Conservation (phyloP, 2,329 filamentous ascomycete species). For the Aspergillaceae sp. region DNA sequence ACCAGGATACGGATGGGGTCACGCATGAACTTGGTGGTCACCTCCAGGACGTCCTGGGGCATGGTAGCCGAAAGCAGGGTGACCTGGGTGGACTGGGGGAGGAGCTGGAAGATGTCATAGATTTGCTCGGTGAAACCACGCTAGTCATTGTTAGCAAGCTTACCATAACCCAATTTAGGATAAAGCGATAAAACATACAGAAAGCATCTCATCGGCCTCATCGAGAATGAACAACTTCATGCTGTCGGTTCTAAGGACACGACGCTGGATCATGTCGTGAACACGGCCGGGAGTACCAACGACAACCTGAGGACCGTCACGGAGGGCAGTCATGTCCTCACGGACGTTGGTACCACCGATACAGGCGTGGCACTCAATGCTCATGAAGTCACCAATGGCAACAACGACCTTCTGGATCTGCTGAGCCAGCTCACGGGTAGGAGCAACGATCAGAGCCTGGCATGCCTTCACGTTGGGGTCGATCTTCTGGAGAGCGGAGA, state of each 20-base stretch:
- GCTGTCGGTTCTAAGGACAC: slow-evolving; percentile 88
- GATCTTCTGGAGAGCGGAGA: slow-evolving; percentile 98
- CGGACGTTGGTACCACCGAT: slow-evolving; percentile 97
- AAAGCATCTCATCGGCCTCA: slow-evolving; percentile 97
- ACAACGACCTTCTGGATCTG: slow-evolving; percentile 99
- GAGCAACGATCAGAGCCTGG: slow-evolving; percentile 96
- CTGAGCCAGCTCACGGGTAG: slow-evolving; percentile 95
- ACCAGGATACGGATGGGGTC: slow-evolving; percentile 98
- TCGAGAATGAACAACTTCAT: slow-evolving; percentile 99
- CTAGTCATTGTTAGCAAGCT: slow-evolving; percentile 30
- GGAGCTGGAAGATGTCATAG: slow-evolving; percentile 99
- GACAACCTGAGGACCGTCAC: slow-evolving; percentile 93
- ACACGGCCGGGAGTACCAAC: slow-evolving; percentile 98
- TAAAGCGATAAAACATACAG: slow-evolving; percentile 16
- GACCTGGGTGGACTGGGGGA: slow-evolving; percentile 96
- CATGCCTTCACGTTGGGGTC: slow-evolving; percentile 89
- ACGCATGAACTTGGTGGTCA: slow-evolving; percentile 99
- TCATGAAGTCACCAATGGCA: slow-evolving; percentile 99
- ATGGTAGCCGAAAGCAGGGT: slow-evolving; percentile 97
- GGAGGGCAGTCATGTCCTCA: slow-evolving; percentile 96
- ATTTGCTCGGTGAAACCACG: slow-evolving; percentile 99
- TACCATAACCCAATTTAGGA: neutral
- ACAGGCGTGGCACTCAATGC: slow-evolving; percentile 96
- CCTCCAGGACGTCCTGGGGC: slow-evolving; percentile 97
- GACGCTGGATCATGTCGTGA: slow-evolving; percentile 98